phyloP scores from a whole-genome alignment of 164 flowering plant species.

The Aristolochia fimbriata region DNA sequence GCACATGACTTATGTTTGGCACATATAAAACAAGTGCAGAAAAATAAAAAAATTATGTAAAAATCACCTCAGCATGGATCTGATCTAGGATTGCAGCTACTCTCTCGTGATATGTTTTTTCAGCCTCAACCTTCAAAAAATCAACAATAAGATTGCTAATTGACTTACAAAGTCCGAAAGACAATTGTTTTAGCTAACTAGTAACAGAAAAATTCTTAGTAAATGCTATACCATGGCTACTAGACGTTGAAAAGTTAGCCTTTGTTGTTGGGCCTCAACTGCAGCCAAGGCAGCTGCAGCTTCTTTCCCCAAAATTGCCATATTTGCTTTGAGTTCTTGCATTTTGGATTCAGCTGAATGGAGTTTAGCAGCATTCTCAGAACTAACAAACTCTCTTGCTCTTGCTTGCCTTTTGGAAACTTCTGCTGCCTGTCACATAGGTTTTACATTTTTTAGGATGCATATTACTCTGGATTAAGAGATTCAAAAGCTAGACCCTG shows the following conservation, averaged over 20 bases:
- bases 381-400: slow-evolving; percentile 56
- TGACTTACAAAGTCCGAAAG: background rate
- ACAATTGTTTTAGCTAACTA: no score
- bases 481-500: no score
- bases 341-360: slow-evolving; percentile 78
- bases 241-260: slow-evolving; percentile 88
- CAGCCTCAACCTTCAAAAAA: slow-evolving; percentile 75
- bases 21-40: background rate
- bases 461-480: no score
- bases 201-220: background rate
- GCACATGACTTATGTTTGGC: background rate
- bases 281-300: slow-evolving; percentile 92
- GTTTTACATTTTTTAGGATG: background rate
- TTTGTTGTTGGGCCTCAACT: slow-evolving; percentile 91
- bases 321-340: slow-evolving; percentile 86
- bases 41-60: background rate
- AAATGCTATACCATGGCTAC: slow-evolving; percentile 60
- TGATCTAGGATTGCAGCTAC: slow-evolving; percentile 73
- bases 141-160: background rate
- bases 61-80: slow-evolving; percentile 79
- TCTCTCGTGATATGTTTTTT: slow-evolving; percentile 64
- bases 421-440: slow-evolving; percentile 66
- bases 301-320: slow-evolving; percentile 97
- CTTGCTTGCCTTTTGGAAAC: slow-evolving; percentile 71
- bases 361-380: slow-evolving; percentile 71